These are phyloP conservation scores for Heliocybe sulcata DNA, from an alignment of 1,284 basidiomycete genomes.

Conservation along the genomic window DNA sequence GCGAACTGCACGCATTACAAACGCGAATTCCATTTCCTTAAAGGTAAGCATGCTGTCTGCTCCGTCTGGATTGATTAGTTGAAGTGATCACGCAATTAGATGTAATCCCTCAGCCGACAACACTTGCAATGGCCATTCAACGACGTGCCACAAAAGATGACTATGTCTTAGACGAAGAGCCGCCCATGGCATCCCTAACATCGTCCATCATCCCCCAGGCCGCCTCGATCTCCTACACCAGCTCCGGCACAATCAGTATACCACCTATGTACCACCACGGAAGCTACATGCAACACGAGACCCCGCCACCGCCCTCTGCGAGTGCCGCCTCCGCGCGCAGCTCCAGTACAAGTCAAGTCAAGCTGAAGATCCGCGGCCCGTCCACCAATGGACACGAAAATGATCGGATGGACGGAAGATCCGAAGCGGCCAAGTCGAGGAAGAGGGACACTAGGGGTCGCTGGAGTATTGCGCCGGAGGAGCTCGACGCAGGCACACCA, in stretches of 20 bases:
- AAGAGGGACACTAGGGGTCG: not conserved
- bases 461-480: not conserved
- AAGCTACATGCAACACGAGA: not conserved
- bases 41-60: conserved; percentile 33
- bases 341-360: not conserved
- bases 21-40: conserved; percentile 62
- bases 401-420: not conserved
- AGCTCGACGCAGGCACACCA: not conserved
- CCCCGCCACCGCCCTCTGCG: conserved; percentile 1
- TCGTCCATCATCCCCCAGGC: not conserved
- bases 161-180: conserved; percentile 50
- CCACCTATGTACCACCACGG: not conserved
- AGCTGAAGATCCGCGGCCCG: conserved; percentile 9
- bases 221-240: conserved; percentile 9
- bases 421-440: not conserved
- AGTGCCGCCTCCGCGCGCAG: not conserved
- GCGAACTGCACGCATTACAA: conserved; percentile 50
- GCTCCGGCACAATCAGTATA: not conserved
- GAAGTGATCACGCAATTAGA: conserved; percentile 31
- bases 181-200: conserved; percentile 36
- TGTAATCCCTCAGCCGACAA: conserved; percentile 56
- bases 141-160: conserved; percentile 49
- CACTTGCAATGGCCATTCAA: conserved; percentile 49
- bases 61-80: not conserved
- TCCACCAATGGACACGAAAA: not conserved